phyloP scores from a whole-genome alignment of 768 basidiomycete genomes.

The Thelephora ganbajun region DNA sequence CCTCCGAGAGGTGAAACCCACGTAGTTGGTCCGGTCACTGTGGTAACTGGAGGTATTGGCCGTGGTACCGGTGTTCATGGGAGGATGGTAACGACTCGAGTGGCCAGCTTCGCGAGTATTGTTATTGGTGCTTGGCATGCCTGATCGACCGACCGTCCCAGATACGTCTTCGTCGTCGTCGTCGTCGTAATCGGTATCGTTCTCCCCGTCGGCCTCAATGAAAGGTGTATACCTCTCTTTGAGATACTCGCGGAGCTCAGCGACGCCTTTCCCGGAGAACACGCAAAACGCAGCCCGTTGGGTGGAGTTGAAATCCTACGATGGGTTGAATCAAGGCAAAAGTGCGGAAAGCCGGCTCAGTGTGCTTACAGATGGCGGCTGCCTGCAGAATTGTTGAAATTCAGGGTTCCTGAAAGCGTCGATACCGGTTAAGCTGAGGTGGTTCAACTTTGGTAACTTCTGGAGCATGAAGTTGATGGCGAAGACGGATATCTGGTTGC shows the following conservation, averaged over 20 bases:
- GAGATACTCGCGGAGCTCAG: slow-evolving; percentile 67
- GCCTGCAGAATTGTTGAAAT: slow-evolving; percentile 80
- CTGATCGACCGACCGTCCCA: too few species aligned
- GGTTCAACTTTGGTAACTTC: slow-evolving; percentile 81
- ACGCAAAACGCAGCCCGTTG: slow-evolving; percentile 92
- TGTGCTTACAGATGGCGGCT: slow-evolving; percentile 63
- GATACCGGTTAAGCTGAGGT: slow-evolving; percentile 96
- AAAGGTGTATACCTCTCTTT: slow-evolving; percentile 64
- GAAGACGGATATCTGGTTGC: slow-evolving; percentile 86
- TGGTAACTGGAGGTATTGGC: too few species aligned
- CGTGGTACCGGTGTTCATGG: too few species aligned
- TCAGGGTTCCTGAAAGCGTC: slow-evolving; percentile 77
- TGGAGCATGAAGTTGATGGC: slow-evolving; percentile 85
- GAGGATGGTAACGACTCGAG: too few species aligned
- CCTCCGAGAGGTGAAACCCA: too few species aligned
- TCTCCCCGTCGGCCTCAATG: slow-evolving; percentile 47
- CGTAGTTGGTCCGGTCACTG: too few species aligned
- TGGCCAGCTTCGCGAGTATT: too few species aligned
- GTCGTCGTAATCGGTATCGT: slow-evolving; percentile 27
- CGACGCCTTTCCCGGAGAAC: slow-evolving; percentile 85
- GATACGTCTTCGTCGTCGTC: slow-evolving; percentile 30
- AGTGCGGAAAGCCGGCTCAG: not conserved
- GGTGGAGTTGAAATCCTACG: slow-evolving; percentile 79
- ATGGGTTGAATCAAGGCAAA: slow-evolving; percentile 1
- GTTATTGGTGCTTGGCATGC: too few species aligned